A percentile compares a stretch with the other conserved stretches of the same genome.
phyloP scores from a whole-genome alignment of 2,329 filamentous ascomycete species.

The Neofusicoccum sp. region DNA sequence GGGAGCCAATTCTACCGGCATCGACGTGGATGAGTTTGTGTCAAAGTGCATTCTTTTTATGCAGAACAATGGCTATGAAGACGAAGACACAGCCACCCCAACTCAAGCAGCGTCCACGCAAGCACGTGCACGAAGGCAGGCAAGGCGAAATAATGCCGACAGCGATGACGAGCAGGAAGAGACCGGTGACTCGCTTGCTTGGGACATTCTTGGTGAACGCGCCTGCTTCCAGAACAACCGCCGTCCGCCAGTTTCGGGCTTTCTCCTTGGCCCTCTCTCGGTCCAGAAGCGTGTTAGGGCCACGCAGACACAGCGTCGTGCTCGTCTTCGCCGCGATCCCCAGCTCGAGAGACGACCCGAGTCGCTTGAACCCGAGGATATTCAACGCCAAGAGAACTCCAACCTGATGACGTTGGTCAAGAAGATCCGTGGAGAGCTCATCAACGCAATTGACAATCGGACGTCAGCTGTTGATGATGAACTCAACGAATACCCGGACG shows the following conservation, averaged over 20 bases:
- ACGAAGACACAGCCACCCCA: conserved; percentile 53
- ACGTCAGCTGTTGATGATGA: conserved; percentile 48
- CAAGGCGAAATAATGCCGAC: conserved; percentile 45
- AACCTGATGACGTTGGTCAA: conserved; percentile 78
- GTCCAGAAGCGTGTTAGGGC: conserved; percentile 82
- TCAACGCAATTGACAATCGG: conserved; percentile 39
- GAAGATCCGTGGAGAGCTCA: conserved; percentile 69
- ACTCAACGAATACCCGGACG: conserved; percentile 37
- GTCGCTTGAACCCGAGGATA: conserved; percentile 64
- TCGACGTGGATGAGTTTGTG: conserved; percentile 91
- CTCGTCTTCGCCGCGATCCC: conserved; percentile 55
- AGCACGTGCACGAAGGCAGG: conserved; percentile 52
- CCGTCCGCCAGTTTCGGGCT: conserved; percentile 77
- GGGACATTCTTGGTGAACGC: conserved; percentile 78
- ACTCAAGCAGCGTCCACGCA: conserved; percentile 50
- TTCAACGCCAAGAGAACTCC: conserved; percentile 74
- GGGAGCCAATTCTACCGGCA: conserved; percentile 70
- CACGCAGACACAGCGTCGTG: conserved; percentile 68
- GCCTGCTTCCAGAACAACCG: conserved; percentile 74
- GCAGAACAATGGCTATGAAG: conserved; percentile 60
- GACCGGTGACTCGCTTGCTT: conserved; percentile 78
- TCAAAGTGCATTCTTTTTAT: conserved; percentile 89
- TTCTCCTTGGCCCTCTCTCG: conserved; percentile 85
- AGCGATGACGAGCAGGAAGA: conserved; percentile 67
- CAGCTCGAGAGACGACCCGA: conserved; percentile 18